These are phyloP conservation scores for Pinus tabuliformis DNA, from an alignment of 75 land plant genomes.

Conservation along the genomic window DNA sequence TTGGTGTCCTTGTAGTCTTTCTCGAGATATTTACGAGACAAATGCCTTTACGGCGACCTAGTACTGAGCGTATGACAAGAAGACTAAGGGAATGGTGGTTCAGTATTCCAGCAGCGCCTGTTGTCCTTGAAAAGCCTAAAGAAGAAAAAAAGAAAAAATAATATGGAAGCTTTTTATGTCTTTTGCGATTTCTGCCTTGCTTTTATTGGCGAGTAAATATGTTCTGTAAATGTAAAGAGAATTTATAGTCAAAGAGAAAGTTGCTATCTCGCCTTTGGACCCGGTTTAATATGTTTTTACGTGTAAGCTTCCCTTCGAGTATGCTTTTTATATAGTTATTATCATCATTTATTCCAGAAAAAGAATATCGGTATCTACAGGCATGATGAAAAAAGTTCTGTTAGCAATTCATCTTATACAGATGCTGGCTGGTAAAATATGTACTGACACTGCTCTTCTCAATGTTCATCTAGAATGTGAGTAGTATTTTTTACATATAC, in stretches of 20 bases:
- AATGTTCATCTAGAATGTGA: not conserved
- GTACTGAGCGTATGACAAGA: constrained; percentile 69
- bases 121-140: constrained; percentile 59
- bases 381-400: not conserved
- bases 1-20: constrained; percentile 45
- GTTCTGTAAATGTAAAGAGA: not conserved
- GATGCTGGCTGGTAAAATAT: not conserved
- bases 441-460: too few species aligned
- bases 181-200: not conserved
- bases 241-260: not conserved
- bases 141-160: constrained; percentile 59
- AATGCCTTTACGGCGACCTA: constrained; percentile 61
- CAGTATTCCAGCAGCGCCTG: constrained; percentile 95
- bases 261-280: not conserved
- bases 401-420: not conserved
- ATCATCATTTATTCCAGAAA: not conserved
- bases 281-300: not conserved
- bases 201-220: not conserved
- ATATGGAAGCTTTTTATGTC: not conserved
- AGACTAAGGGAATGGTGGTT: constrained; percentile 96
- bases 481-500: not conserved
- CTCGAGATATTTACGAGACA: constrained; percentile 74
- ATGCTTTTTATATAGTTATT: not conserved
- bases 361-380: not conserved
- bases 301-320: not conserved